Percentiles rank a stretch among this genome's conserved stretches.
Evolutionary conservation across 2,329 filamentous ascomycete genomes (phyloP).

Genomic region (Cylindrodendrum hubeiense): DNA sequence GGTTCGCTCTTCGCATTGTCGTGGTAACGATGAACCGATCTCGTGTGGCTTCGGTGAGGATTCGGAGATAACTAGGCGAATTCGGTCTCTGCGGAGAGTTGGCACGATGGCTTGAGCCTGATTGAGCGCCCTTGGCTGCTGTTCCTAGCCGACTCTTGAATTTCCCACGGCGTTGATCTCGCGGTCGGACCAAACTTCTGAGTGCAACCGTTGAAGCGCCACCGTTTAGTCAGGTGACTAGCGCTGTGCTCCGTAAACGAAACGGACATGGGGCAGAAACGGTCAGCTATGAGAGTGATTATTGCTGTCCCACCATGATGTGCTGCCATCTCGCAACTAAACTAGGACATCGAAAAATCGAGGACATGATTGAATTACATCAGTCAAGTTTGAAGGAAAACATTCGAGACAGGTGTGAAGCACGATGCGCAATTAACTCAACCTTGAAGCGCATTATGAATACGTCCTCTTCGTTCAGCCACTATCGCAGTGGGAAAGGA

Average conservation of each 20-base stretch:
- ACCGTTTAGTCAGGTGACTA: slow-evolving; percentile 26
- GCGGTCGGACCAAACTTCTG: slow-evolving; percentile 8
- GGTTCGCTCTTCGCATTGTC: slow-evolving; percentile 55
- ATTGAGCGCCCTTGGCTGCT: slow-evolving; percentile 15
- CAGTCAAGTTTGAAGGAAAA: too few species aligned
- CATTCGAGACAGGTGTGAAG: too few species aligned
- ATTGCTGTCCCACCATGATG: too few species aligned
- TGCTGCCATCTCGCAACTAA: too few species aligned
- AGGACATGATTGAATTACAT: too few species aligned
- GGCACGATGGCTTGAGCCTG: slow-evolving; percentile 5
- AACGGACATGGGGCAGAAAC: neutral
- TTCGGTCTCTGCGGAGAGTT: slow-evolving; percentile 11
- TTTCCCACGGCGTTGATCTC: slow-evolving; percentile 1
- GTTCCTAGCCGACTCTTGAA: neutral
- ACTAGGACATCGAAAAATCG: too few species aligned
- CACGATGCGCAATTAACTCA: too few species aligned
- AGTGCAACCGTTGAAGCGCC: neutral
- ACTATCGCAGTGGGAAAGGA: too few species aligned
- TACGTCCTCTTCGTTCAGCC: too few species aligned
- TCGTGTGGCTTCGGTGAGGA: neutral
- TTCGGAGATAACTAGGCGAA: neutral
- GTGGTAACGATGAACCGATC: neutral
- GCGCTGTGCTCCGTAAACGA: neutral
- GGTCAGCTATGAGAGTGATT: neutral
- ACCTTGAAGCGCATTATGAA: too few species aligned